Base-by-base conservation (phyloP, 2,329 filamentous ascomycete species). In the Epichloe festucae region DNA sequence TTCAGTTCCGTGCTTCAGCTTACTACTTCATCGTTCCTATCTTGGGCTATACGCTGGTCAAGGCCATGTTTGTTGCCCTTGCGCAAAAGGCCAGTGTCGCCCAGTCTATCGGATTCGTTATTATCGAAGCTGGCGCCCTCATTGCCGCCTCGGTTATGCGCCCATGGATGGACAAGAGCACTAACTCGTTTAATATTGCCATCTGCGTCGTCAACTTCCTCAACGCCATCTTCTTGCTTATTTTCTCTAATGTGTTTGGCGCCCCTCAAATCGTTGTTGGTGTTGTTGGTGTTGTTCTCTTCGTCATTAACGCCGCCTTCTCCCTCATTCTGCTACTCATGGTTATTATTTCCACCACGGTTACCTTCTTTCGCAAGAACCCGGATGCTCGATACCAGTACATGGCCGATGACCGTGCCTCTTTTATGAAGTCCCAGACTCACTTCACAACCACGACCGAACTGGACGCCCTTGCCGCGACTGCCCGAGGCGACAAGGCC, bases 111-210 rank as follows among this genome's bases (percentile, higher is more conserved):
- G 87, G 84, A 15, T 77, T 96, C 53, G 74, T 97, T 41, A 74
- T 96, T 54, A 81, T 96, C 52, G 91, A 97, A 68, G 84, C 84
- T 2, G 79, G 70, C 49, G 84, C 86, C 59, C 76, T 97, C 52
- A 85, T 95, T 60, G 81, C 72, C 21, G 82, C 89, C 52, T 85
- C 82, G 54, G 84, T 95, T 50, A 72, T 96, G 58, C 84, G 88
- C 54, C 91, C 91, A 17, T 97, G 89, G 85, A 97, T 97, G 91
- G 91, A 96, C 76, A 95, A 95, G 81, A 91, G 90, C 73, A 95
- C 89, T 55, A 97, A 96, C 69, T 84, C 84, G 46, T 95, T 95
- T 77, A 96, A 96, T 72, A 95, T 97, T 62, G 80, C 89, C 54
- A 96, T 96, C 61, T 85, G 82, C 56, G 85, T 81, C 45, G 76